A percentile compares a stretch with the other conserved stretches of the same genome.
These are phyloP conservation scores for Kuraishia hungarica DNA, from an alignment of 805 yeast genomes.

Conservation along the genomic window DNA sequence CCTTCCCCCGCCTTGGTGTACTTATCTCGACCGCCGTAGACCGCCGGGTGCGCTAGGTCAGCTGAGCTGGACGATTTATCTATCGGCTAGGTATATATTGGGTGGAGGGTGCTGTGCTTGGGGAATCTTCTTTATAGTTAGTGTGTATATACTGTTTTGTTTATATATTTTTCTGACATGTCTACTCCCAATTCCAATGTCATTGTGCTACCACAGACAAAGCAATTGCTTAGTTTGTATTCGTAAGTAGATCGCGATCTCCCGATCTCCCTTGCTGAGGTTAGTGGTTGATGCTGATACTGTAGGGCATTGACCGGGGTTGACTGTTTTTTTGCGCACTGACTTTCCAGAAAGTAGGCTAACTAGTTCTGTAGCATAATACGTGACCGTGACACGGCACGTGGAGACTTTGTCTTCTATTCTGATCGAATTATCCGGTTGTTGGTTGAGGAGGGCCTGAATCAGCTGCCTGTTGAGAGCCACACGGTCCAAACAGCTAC, in stretches of 20 bases:
- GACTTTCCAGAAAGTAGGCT: neutral
- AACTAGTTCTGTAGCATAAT: slow-evolving; percentile 46
- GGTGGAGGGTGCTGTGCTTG: neutral
- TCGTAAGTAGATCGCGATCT: slow-evolving; percentile 35
- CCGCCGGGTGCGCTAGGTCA: neutral
- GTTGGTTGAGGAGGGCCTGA: slow-evolving; percentile 91
- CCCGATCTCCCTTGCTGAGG: no score
- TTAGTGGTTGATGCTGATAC: no score
- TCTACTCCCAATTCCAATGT: slow-evolving; percentile 36
- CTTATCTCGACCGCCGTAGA: neutral
- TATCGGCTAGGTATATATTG: neutral
- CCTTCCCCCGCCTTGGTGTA: neutral
- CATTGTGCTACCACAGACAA: slow-evolving; percentile 71
- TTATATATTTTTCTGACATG: neutral
- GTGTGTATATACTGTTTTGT: no score
- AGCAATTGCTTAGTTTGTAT: slow-evolving; percentile 81
- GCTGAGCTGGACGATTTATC: neutral
- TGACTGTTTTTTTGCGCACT: neutral
- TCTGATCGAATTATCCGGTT: slow-evolving; percentile 91
- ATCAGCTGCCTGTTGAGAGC: slow-evolving; percentile 83
- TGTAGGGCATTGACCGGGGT: neutral
- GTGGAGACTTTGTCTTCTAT: slow-evolving; percentile 93
- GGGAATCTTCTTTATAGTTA: no score
- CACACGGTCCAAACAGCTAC: slow-evolving; percentile 68
- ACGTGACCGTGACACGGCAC: slow-evolving; percentile 68